Conservation (phyloP, 208 protist genomes). For the Leishmania gerbilli region DNA sequence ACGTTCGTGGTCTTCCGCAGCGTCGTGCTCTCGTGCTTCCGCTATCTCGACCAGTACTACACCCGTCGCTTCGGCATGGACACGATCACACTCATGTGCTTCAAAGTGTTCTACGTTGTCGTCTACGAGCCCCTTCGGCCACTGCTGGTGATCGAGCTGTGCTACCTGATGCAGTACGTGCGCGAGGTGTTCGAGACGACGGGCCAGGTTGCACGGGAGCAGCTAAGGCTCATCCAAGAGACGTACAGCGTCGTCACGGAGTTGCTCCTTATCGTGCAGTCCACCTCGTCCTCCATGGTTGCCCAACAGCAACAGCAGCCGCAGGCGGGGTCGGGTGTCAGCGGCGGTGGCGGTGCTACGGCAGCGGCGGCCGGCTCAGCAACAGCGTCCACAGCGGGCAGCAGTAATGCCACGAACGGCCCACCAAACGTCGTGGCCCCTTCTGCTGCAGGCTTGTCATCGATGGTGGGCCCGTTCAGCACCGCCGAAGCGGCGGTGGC, state of each 20-base stretch:
- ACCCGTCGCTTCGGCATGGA: conserved; percentile 63
- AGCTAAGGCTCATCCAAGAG: conserved; percentile 29
- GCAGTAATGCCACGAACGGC: neutral
- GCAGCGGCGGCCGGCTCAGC: neutral
- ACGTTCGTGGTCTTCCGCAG: conserved; percentile 60
- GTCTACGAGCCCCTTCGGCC: conserved; percentile 66
- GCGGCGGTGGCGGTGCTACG: conserved; percentile 1
- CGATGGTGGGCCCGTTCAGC: neutral
- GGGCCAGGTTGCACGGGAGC: conserved; percentile 29
- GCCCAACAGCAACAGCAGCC: conserved; percentile 32
- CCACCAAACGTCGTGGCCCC: neutral
- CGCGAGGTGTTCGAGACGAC: conserved; percentile 25
- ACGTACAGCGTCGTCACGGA: conserved; percentile 43
- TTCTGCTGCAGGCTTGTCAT: neutral
- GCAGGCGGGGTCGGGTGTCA: conserved; percentile 1
- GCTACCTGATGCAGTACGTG: conserved; percentile 31
- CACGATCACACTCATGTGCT: conserved; percentile 66
- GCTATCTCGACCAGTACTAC: conserved; percentile 88
- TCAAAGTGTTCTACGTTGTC: conserved; percentile 80
- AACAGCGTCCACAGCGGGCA: conserved; percentile 5
- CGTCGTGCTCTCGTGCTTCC: conserved; percentile 78
- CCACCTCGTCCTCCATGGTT: conserved; percentile 47
- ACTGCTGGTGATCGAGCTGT: conserved; percentile 42
- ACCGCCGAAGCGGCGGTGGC: neutral
- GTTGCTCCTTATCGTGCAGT: conserved; percentile 40